Conservation (phyloP, 345 rosid genomes). For the Aquilaria sinensis region DNA sequence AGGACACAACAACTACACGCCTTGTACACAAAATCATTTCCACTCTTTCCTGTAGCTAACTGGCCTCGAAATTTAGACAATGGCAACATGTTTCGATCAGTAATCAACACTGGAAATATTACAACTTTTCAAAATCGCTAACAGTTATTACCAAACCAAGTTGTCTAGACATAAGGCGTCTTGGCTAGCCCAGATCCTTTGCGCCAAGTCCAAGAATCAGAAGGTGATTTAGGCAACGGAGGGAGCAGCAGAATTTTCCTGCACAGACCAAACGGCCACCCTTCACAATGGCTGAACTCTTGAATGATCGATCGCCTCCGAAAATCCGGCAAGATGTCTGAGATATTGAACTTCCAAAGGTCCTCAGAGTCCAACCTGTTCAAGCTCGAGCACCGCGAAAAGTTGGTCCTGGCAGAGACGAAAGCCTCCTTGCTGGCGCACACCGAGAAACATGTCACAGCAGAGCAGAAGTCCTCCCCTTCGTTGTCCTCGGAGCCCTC, state of each 20-base stretch:
- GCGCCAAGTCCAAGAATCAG: conserved; percentile 89
- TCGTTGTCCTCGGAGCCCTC: conserved; percentile 23
- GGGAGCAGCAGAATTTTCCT: conserved; percentile 75
- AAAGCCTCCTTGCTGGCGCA: conserved; percentile 50
- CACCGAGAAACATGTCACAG: conserved; percentile 56
- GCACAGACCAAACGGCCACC: conserved; percentile 93
- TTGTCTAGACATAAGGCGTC: conserved; percentile 20
- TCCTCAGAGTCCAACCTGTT: conserved; percentile 22
- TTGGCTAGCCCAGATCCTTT: conserved; percentile 38
- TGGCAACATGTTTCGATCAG: too few relatives aligned
- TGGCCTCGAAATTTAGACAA: neutral
- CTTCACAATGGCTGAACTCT: conserved; percentile 71
- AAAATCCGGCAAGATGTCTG: conserved; percentile 36
- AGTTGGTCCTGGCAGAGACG: conserved; percentile 45
- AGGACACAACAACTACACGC: too few relatives aligned
- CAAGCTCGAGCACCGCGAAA: conserved; percentile 58
- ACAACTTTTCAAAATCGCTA: too few relatives aligned
- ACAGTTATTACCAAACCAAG: neutral
- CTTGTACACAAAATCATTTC: too few relatives aligned
- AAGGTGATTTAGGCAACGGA: conserved; percentile 84
- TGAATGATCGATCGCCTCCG: conserved; percentile 46
- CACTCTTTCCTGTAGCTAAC: too few relatives aligned
- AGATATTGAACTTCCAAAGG: conserved; percentile 25
- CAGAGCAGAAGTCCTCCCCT: conserved; percentile 51
- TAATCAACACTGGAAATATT: neutral